A percentile compares a stretch with the other conserved stretches of the same genome.
Evolutionary conservation across 2,329 filamentous ascomycete genomes (phyloP).

Genomic region (Calonectria henricotiae): DNA sequence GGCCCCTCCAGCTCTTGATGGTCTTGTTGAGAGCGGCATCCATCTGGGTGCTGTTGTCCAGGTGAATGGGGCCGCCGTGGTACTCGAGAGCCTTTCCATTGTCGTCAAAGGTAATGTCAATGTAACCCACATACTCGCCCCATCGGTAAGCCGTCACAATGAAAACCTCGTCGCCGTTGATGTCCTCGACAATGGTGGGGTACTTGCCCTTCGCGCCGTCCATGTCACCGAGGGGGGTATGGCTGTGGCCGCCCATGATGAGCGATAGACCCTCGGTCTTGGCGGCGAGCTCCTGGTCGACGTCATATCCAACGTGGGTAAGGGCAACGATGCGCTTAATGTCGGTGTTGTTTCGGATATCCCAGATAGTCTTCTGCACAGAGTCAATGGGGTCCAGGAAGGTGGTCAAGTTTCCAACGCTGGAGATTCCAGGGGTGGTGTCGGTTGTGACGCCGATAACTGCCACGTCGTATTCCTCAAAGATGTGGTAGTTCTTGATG

Average conservation of each 20-base stretch:
- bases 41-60: conserved; percentile 74
- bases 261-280: conserved; percentile 77
- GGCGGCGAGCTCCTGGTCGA: conserved; percentile 74
- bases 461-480: conserved; percentile 73
- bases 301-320: conserved; percentile 78
- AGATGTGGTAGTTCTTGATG: conserved; percentile 78
- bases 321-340: conserved; percentile 77
- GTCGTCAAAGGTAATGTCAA: conserved; percentile 76
- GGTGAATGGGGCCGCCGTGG: conserved; percentile 75
- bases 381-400: conserved; percentile 73
- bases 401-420: conserved; percentile 70
- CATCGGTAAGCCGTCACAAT: conserved; percentile 79
- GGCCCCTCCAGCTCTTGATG: conserved; percentile 72
- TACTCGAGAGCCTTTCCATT: conserved; percentile 76
- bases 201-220: conserved; percentile 73
- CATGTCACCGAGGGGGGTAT: conserved; percentile 75
- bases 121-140: conserved; percentile 80
- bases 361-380: conserved; percentile 75
- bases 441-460: conserved; percentile 77
- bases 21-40: conserved; percentile 72
- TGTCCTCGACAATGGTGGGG: conserved; percentile 75
- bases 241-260: conserved; percentile 77
- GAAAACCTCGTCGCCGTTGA: conserved; percentile 77
- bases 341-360: conserved; percentile 74
- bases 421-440: conserved; percentile 72